Conservation (phyloP, 495 filamentous ascomycete genomes). For the Lepraria neglecta region DNA sequence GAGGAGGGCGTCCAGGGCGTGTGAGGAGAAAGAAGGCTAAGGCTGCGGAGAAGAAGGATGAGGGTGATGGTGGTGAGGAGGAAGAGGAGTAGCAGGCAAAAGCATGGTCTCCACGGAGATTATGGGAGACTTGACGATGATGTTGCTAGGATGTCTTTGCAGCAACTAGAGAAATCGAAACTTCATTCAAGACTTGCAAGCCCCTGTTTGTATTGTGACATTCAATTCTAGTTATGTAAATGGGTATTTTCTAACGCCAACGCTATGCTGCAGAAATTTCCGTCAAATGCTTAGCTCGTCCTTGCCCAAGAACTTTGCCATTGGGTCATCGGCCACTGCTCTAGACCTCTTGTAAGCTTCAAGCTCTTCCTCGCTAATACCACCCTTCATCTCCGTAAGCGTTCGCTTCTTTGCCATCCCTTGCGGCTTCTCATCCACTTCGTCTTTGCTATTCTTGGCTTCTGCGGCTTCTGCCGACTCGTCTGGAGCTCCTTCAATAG, state of each 20-base stretch:
- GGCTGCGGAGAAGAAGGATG: conserved; percentile 86
- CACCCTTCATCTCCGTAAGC: conserved; percentile 65
- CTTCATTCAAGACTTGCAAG: background rate
- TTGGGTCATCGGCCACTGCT: conserved; percentile 68
- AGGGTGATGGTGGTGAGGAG: conserved; percentile 76
- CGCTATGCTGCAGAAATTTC: conserved; percentile 13
- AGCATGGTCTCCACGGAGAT: conserved; percentile 20
- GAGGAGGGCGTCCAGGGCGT: conserved; percentile 93
- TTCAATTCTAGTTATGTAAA: background rate
- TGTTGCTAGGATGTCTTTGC: background rate
- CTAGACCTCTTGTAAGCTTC: conserved; percentile 73
- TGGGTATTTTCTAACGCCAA: conserved; percentile 16
- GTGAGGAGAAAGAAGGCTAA: conserved; percentile 98
- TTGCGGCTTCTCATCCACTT: conserved; percentile 24
- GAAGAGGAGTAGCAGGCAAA: conserved; percentile 56
- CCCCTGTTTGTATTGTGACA: background rate
- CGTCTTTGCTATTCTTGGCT: background rate
- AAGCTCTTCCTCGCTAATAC: conserved; percentile 72
- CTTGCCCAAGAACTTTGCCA: conserved; percentile 67
- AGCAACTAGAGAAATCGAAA: background rate
- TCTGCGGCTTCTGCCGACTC: conserved; percentile 21
- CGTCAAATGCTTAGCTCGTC: conserved; percentile 37
- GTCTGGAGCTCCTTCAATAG: conserved; percentile 25
- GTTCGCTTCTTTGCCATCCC: conserved; percentile 45
- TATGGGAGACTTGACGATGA: conserved; percentile 10